Base-by-base conservation (phyloP, 805 yeast species). In the Diddensiella transvaalensis region DNA sequence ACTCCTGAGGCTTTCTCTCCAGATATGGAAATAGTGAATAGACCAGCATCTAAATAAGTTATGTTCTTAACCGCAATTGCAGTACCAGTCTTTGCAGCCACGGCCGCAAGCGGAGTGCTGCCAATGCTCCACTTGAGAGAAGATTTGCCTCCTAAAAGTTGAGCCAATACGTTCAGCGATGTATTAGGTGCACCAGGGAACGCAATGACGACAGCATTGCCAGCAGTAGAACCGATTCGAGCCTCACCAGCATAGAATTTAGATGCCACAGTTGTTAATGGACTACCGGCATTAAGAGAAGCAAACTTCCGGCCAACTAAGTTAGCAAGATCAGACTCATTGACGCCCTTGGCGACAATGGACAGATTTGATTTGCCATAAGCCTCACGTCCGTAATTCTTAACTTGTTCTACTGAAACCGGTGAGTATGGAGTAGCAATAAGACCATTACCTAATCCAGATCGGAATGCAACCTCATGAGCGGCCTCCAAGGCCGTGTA, bases 381-480 rank as follows among this genome's bases (percentile, higher is more conserved):
- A 47, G 77, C 85, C 60, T 77, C 70, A 56, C 78, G 68, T 54
- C 95, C 90, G 65, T 73, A 87, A 39, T 67, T 67, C 60, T 77
- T 74, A 63, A 93, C 75, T 52, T 84, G 88, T 47, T 82, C 88
- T 47, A 79, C 60, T 30, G 83, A 53, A 58, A 80, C 72, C 40
- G 80, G 61, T 55, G 76, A 68, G 55, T 77, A 76, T 53, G 87
- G 85, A 67, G 85, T 85, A 66, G 78, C 87, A 67, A 77, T 77
- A 61, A 87, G 75, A 56, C 96, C 84, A 70, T 83, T 80, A 63
- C 96, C 97, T 62, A 87, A 80, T 47, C 96, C 97, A 53, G 70
- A 74, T 76, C 93, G 86, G 81, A 85, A 93, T 44, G 95, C 80
- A 52, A 82, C 72, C 59, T 80, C 79, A 72, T 87, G 91, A 64